Percentiles rank a stretch among this genome's conserved stretches.
These are phyloP conservation scores for Aquilaria agallochum DNA, from an alignment of 441 rosid genomes.

Conservation along the genomic window DNA sequence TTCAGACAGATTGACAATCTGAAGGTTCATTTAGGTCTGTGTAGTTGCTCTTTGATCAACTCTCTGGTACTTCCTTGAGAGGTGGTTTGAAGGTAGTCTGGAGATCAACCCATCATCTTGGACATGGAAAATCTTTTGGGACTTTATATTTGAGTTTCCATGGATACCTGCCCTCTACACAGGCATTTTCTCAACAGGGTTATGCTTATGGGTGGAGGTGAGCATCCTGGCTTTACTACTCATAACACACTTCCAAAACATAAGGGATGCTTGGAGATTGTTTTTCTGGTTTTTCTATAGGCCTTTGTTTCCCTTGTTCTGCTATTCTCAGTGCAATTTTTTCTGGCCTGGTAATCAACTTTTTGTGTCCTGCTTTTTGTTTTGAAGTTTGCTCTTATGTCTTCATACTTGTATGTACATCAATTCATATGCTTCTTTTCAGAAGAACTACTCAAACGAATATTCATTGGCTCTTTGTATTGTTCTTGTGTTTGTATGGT, in stretches of 20 bases:
- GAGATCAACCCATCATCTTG: slow-evolving; percentile 33
- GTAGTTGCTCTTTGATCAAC: slow-evolving; percentile 45
- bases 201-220: slow-evolving; percentile 74
- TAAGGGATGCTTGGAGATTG: not conserved
- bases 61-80: slow-evolving; percentile 43
- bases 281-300: not conserved
- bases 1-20: slow-evolving; percentile 9
- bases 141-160: slow-evolving; percentile 47
- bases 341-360: no score
- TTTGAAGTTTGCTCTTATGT: no score
- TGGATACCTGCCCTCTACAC: slow-evolving; percentile 66
- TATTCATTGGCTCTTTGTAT: no score
- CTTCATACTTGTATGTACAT: no score
- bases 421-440: no score
- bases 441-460: no score
- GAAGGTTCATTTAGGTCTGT: slow-evolving; percentile 30
- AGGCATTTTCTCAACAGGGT: slow-evolving; percentile 49
- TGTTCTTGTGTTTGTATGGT: no score
- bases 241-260: not conserved
- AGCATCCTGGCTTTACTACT: not conserved
- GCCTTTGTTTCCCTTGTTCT: no score
- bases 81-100: slow-evolving; percentile 26
- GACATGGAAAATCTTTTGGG: slow-evolving; percentile 40
- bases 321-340: no score
- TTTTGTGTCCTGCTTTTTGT: no score